Evolutionary conservation across 2,329 filamentous ascomycete genomes (phyloP).

Genomic region (Didymella pinodella): DNA sequence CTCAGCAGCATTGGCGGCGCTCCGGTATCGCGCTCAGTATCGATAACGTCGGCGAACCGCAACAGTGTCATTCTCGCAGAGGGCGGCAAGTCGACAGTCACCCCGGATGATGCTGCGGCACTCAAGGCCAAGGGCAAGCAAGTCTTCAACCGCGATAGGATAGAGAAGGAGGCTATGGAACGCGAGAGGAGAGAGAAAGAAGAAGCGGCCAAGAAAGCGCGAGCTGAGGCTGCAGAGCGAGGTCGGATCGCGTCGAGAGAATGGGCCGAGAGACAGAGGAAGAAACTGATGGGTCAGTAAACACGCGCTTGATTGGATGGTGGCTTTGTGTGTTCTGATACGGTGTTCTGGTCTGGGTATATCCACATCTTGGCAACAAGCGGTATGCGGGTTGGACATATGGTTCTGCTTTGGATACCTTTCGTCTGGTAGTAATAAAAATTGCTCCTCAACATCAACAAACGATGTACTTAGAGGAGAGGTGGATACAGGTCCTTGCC

Average conservation of each 20-base stretch:
- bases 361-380: conserved; percentile 2
- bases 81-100: conserved; percentile 36
- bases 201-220: conserved; percentile 57
- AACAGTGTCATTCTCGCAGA: conserved; percentile 33
- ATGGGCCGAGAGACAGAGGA: conserved; percentile 60
- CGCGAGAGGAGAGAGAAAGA: conserved; percentile 56
- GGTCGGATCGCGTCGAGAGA: conserved; percentile 55
- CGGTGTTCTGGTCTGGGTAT: conserved; percentile 16
- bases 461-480: neutral
- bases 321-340: neutral
- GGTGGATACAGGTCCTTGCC: no score
- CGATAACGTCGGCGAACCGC: conserved; percentile 36
- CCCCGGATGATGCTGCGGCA: conserved; percentile 41
- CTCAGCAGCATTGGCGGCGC: conserved; percentile 31
- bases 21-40: conserved; percentile 31
- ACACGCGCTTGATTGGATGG: neutral
- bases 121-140: conserved; percentile 54
- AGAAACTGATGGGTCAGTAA: conserved; percentile 41
- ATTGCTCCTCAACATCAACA: neutral
- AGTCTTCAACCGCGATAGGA: conserved; percentile 56
- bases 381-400: neutral
- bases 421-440: neutral
- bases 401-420: neutral
- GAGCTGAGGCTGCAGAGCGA: conserved; percentile 57
- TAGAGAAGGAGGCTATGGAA: conserved; percentile 53